Evolutionary conservation across 1,284 basidiomycete genomes (phyloP).

Genomic region (Rugosomyces carneus): DNA sequence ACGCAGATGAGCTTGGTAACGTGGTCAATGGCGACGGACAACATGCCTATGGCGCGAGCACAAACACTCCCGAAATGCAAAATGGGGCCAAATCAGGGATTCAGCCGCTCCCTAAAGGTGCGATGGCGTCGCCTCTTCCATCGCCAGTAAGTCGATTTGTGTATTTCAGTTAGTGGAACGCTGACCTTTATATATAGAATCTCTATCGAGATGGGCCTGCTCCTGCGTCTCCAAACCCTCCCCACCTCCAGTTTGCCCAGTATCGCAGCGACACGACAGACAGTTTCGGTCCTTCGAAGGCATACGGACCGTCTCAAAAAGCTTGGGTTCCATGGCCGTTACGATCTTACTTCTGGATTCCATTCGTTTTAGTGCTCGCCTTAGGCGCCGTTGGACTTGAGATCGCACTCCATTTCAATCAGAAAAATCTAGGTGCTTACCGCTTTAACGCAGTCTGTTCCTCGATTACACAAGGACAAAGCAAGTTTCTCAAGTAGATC

Average conservation of each 20-base stretch:
- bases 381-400: constrained; percentile 39
- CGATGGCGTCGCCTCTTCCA: constrained; percentile 9
- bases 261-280: constrained; percentile 11
- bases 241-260: constrained; percentile 21
- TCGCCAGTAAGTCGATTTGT: constrained; percentile 7
- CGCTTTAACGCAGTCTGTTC: constrained; percentile 41
- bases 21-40: neutral
- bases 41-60: neutral
- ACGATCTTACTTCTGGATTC: constrained; percentile 40
- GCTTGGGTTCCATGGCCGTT: constrained; percentile 41
- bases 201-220: neutral
- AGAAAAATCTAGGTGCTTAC: constrained; percentile 36
- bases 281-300: too few species aligned
- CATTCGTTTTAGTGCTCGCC: constrained; percentile 34
- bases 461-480: constrained; percentile 49
- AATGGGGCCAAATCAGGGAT: neutral
- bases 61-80: neutral
- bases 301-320: constrained; percentile 1
- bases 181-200: too few species aligned
- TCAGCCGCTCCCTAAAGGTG: constrained; percentile 15
- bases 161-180: neutral
- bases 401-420: constrained; percentile 39
- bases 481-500: constrained; percentile 22
- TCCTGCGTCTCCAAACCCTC: constrained; percentile 13
- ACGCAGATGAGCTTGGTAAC: neutral